Evolutionary conservation across 1,139 yeast genomes (phyloP).

Genomic region (Saccharomyces hybrid): DNA sequence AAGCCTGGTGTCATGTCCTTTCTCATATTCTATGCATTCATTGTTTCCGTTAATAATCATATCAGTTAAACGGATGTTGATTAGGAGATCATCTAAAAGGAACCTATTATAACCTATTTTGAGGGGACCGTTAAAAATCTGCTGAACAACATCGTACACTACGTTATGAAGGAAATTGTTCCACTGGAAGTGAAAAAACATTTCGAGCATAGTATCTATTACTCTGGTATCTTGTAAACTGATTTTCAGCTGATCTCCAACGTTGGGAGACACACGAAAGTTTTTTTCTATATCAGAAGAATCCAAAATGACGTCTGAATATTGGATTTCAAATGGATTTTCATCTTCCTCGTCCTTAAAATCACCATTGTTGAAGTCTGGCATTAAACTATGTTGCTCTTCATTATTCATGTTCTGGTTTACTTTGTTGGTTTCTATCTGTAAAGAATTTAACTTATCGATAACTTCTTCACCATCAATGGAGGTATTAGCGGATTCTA

Average conservation of each 20-base stretch:
- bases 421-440: slow-evolving; percentile 7
- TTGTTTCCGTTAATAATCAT: slow-evolving; percentile 78
- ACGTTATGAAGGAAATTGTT: slow-evolving; percentile 94
- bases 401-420: slow-evolving; percentile 2
- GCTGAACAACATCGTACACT: slow-evolving; percentile 95
- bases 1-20: slow-evolving; percentile 50
- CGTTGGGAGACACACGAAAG: slow-evolving; percentile 56
- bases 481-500: slow-evolving; percentile 2
- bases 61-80: slow-evolving; percentile 71
- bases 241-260: slow-evolving; percentile 84
- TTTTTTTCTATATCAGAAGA: slow-evolving; percentile 22
- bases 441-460: slow-evolving; percentile 14
- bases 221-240: slow-evolving; percentile 77
- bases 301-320: slow-evolving; percentile 22
- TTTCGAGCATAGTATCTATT: slow-evolving; percentile 64
- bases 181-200: slow-evolving; percentile 96
- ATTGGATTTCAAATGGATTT: slow-evolving; percentile 13
- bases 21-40: slow-evolving; percentile 63
- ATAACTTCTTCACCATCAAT: slow-evolving; percentile 9
- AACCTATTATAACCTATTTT: slow-evolving; percentile 82
- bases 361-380: slow-evolving; percentile 4
- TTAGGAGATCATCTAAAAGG: slow-evolving; percentile 77
- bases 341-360: slow-evolving; percentile 12
- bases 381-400: slow-evolving; percentile 8
- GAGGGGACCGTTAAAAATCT: slow-evolving; percentile 87